A percentile compares a stretch with the other conserved stretches of the same genome.
These are phyloP conservation scores for Myxozyma sirexii DNA, from an alignment of 805 yeast species.

Conservation along the genomic window DNA sequence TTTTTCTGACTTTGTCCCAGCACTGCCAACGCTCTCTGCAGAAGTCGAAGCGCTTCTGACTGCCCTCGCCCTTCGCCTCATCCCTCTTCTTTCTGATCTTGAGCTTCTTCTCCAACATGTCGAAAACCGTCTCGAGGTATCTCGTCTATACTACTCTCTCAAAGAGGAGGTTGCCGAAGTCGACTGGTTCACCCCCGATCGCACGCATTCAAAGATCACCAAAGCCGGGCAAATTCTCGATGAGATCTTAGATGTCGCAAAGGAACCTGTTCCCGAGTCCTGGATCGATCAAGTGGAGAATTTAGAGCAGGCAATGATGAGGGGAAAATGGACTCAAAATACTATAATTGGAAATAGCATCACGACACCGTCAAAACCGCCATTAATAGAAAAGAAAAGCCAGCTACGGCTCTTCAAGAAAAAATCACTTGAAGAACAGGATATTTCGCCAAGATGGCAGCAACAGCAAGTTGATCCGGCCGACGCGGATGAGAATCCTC, in stretches of 20 bases:
- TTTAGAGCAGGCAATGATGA: constrained; percentile 12
- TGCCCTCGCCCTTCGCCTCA: constrained; percentile 7
- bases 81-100: constrained; percentile 9
- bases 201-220: not conserved
- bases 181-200: constrained; percentile 2
- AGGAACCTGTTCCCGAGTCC: constrained; percentile 28
- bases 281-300: constrained; percentile 32
- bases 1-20: not conserved
- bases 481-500: not conserved
- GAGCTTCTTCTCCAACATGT: constrained; percentile 3
- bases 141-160: constrained; percentile 7
- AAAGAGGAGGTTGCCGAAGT: not conserved
- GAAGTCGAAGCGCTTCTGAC: constrained; percentile 9
- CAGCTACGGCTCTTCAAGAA: not conserved
- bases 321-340: constrained; percentile 9
- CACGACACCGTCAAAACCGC: not conserved
- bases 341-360: not conserved
- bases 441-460: not conserved
- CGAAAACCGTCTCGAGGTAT: constrained; percentile 10
- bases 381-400: not conserved
- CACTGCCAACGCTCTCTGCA: not conserved
- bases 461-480: not conserved
- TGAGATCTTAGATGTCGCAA: constrained; percentile 23
- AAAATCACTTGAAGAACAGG: not conserved
- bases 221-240: constrained; percentile 23